phyloP scores from a whole-genome alignment of 257 asterid genomes.

The Solanum arcanum region DNA sequence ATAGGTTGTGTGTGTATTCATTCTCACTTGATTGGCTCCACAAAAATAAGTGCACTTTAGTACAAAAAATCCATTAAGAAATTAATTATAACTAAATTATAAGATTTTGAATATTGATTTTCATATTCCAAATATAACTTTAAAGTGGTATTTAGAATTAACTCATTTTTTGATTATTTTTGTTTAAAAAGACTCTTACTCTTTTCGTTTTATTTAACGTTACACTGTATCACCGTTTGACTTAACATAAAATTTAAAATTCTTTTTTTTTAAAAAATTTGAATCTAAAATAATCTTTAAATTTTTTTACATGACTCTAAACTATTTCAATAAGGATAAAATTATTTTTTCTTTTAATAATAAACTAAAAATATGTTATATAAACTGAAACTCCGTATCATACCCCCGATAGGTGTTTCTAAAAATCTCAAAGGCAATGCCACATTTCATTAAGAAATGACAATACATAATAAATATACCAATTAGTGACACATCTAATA shows the following conservation, averaged over 20 bases:
- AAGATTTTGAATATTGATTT: neutral
- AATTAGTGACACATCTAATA: neutral
- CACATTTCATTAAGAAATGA: neutral
- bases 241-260: too few relatives aligned
- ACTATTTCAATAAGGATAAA: too few relatives aligned
- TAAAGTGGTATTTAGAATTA: too few relatives aligned
- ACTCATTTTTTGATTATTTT: too few relatives aligned
- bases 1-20: neutral
- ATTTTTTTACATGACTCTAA: too few relatives aligned
- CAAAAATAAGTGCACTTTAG: neutral
- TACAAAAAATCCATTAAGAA: neutral
- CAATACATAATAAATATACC: neutral
- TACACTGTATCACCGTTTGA: too few relatives aligned
- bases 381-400: neutral
- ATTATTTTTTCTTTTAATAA: too few relatives aligned
- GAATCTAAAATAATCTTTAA: too few relatives aligned
- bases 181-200: neutral
- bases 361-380: too few relatives aligned
- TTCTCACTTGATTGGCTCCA: neutral
- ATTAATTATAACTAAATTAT: too few relatives aligned
- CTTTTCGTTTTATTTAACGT: neutral
- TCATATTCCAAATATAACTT: neutral
- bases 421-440: neutral
- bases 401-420: neutral
- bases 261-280: too few relatives aligned